phyloP scores from a whole-genome alignment of 192 early-diverging fungal genomes.

The Coemansia guatemalensis region DNA sequence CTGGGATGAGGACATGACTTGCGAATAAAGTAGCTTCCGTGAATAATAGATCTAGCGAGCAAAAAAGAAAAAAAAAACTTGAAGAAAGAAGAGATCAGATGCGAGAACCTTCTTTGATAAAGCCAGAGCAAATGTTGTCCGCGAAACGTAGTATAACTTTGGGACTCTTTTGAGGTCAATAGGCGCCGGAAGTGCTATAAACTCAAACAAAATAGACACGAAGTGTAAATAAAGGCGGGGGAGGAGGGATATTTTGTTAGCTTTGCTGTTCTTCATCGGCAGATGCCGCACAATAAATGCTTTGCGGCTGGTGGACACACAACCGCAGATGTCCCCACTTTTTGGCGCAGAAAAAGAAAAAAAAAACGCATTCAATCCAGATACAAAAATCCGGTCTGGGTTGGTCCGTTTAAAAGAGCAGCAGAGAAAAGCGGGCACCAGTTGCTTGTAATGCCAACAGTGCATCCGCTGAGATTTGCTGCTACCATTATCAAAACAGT shows the following conservation, averaged over 20 bases:
- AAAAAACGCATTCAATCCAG: too few relatives aligned
- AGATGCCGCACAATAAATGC: not conserved
- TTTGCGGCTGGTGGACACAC: conserved; percentile 1
- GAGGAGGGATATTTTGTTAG: not conserved
- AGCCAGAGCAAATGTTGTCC: conserved; percentile 1
- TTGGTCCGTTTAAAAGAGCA: too few relatives aligned
- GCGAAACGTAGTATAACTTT: conserved; percentile 1
- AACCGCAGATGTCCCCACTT: too few relatives aligned
- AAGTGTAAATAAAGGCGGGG: not conserved
- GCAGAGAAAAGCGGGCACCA: too few relatives aligned
- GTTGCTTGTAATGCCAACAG: too few relatives aligned
- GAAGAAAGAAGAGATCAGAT: conserved; percentile 9
- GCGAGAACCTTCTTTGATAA: conserved; percentile 14
- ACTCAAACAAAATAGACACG: conserved; percentile 4
- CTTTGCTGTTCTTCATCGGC: not conserved
- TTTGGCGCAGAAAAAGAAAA: too few relatives aligned
- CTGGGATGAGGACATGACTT: conserved; percentile 34
- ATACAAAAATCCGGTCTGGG: too few relatives aligned
- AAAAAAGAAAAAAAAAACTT: conserved; percentile 20
- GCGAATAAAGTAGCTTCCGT: conserved; percentile 7
- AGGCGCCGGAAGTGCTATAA: not conserved
- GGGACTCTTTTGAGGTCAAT: too few relatives aligned
- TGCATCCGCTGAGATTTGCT: too few relatives aligned
- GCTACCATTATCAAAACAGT: too few relatives aligned
- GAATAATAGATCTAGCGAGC: conserved; percentile 10